Evolutionary conservation across 805 yeast genomes (phyloP), one percentile per base, ranked within the genome.

Genomic region (Cephaloascus fragrans): DNA sequence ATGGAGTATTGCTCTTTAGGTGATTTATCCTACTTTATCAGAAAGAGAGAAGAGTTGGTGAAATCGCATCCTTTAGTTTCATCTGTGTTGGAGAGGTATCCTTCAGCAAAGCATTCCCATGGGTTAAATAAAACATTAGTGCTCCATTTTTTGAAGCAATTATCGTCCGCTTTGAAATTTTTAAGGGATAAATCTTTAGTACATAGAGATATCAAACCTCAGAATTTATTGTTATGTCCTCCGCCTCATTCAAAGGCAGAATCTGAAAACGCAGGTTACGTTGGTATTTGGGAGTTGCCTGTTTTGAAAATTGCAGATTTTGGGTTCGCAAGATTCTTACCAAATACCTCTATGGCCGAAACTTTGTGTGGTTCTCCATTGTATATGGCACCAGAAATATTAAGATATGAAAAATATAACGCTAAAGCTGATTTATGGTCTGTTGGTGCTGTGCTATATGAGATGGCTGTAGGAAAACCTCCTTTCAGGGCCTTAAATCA

Each of bases 361-460:
- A 93, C 98, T 2, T 67, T 93, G 47, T 93, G 98, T 69, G 98
- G 98, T 1, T 86, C 96, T 9, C 98, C 98, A 3, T 71, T 93
- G 34, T 93, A 93, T 61, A 93, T 93, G 98, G 98, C 98, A 0
- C 98, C 98, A 0, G 98, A 93, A 61, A 93, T 93, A 36, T 66
- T 93, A 49, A 71, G 95, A 45, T 89, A 86, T 53, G 97, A 93
- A 56, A 93, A 88, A 60, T 93, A 93, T 62, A 88, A 89, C 49
- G 98, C 97, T 4, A 89, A 88, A 56, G 97, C 97, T 0, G 98
- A 93, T 56, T 62, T 93, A 46, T 93, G 98, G 98, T 88, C 97
- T 4, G 96, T 90, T 3, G 98, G 98, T 3, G 94, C 97, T 1
- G 97, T 93, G 1, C 64, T 89, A 10, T 93, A 81, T 59, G 98